These are phyloP conservation scores for Triticum aestivum DNA, from an alignment of 176 grass and related monocot species.

Conservation along the genomic window IWGSC_CS_RefSeq_v2.1 NC_057806.1:603163065-603163564, in stretches of 20 bases:
- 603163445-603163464: not conserved
- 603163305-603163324: too few species aligned
- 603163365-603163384: not conserved
- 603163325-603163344: conserved; percentile 19
- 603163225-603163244: not conserved
- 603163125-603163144: not conserved
- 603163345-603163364: conserved; percentile 22
- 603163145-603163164: not conserved
- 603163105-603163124: not conserved
- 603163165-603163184: not conserved
- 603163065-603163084: too few species aligned
- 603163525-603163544: conserved; percentile 55
- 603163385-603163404: not conserved
- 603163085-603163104: too few species aligned
- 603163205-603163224: conserved; percentile 1
- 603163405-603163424: not conserved
- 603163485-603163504: not conserved
- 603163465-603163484: not conserved
- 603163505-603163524: conserved; percentile 22
- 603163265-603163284: not conserved
- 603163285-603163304: conserved; percentile 13
- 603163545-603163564: conserved; percentile 70
- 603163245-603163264: not conserved
- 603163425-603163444: not conserved
- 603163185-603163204: not conserved